Conservation (phyloP, 352 stramenopile genomes). For the Globisporangium alternatum region DNA sequence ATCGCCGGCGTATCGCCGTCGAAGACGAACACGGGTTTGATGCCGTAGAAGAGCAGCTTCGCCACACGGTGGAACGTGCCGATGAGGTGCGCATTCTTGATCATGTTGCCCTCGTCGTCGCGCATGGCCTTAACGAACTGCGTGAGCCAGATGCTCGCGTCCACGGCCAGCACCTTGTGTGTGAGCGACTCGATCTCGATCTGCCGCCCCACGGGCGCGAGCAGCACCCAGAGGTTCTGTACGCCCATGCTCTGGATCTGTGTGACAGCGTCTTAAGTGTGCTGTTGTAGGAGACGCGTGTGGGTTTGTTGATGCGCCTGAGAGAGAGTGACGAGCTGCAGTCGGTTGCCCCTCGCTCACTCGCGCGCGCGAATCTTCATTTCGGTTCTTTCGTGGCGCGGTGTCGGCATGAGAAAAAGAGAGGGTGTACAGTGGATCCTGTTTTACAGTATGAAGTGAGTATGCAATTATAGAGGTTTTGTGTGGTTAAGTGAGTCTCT, state of each 20-base stretch:
- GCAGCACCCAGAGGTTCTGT: slow-evolving; percentile 97
- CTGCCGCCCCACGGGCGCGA: slow-evolving; percentile 94
- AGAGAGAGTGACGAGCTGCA: not conserved
- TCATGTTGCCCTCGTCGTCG: slow-evolving; percentile 93
- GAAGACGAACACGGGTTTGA: slow-evolving; percentile 99
- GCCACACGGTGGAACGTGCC: slow-evolving; percentile 93
- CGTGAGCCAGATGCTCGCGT: slow-evolving; percentile 99
- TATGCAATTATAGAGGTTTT: not conserved
- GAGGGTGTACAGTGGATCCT: not conserved
- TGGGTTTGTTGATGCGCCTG: not conserved
- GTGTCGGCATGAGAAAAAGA: not conserved
- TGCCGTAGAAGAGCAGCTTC: slow-evolving; percentile 94
- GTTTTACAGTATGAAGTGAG: not conserved
- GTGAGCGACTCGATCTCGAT: slow-evolving; percentile 98
- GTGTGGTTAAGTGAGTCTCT: too few relatives aligned
- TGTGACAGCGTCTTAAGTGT: not conserved
- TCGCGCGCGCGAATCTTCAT: slow-evolving; percentile 7
- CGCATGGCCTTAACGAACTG: slow-evolving; percentile 99
- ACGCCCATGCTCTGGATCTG: slow-evolving; percentile 90
- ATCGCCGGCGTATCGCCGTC: slow-evolving; percentile 97
- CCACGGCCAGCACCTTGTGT: slow-evolving; percentile 94
- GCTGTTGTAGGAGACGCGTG: not conserved
- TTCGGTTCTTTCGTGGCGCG: slow-evolving; percentile 6
- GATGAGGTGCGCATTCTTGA: slow-evolving; percentile 94
- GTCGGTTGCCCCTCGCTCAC: not conserved